Conservation (phyloP, 2,329 filamentous ascomycete species). For the Grosmannia clavigera region DNA sequence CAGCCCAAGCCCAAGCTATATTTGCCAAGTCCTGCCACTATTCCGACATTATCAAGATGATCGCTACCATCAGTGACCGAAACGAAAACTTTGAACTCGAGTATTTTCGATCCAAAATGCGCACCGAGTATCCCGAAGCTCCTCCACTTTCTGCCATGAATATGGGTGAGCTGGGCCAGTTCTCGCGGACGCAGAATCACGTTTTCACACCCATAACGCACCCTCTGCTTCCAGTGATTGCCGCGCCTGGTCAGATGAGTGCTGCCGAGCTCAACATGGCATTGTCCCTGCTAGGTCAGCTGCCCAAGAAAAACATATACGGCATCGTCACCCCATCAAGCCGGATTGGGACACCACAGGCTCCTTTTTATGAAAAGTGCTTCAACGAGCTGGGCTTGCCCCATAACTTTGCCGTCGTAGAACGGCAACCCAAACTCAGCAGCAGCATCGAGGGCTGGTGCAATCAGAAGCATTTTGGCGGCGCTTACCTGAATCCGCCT, state of each 20-base stretch:
- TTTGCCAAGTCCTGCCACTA: conserved; percentile 62
- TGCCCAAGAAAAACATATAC: conserved; percentile 69
- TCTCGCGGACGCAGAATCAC: conserved; percentile 72
- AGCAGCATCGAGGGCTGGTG: conserved; percentile 60
- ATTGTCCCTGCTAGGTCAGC: conserved; percentile 64
- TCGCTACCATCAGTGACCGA: conserved; percentile 66
- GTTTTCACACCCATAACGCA: conserved; percentile 85
- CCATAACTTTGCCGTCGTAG: conserved; percentile 65
- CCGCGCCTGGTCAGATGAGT: conserved; percentile 74
- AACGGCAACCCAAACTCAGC: conserved; percentile 52
- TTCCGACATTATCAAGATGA: conserved; percentile 85
- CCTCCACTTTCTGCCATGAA: conserved; percentile 75
- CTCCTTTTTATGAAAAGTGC: conserved; percentile 76
- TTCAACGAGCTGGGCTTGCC: conserved; percentile 77
- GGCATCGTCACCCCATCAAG: conserved; percentile 62
- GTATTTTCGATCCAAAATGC: conserved; percentile 71
- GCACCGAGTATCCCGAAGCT: conserved; percentile 51
- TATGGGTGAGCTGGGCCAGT: conserved; percentile 76
- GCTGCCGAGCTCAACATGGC: conserved; percentile 76
- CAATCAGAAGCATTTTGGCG: conserved; percentile 64
- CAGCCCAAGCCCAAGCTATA: conserved; percentile 55
- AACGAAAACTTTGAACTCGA: conserved; percentile 86
- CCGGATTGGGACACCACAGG: conserved; percentile 53
- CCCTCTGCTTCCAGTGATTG: conserved; percentile 69
- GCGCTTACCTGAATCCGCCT: conserved; percentile 68